Evolutionary conservation across 345 rosid genomes (phyloP), one percentile per base, ranked within the genome.

Genomic region (Draba incana): DNA sequence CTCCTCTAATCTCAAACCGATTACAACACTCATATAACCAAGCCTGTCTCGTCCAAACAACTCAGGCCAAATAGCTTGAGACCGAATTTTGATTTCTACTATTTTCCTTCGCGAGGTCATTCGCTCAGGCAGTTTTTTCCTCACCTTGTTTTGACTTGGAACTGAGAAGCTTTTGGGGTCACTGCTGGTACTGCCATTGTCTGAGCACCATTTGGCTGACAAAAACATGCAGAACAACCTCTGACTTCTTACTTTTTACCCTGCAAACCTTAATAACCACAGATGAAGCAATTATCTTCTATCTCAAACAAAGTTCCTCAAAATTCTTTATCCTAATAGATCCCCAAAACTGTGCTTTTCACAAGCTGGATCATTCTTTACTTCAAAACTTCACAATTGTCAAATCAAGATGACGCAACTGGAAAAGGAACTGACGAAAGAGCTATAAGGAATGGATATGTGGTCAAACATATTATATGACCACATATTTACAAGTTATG

Each of bases 141-240:
- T 65, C 41, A 11, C 58, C 35, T 25, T 38, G 24, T 51, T 60
- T 15, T 50, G 28, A 52, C 57, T 47, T 13, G 27, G 47, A 44
- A n/a, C 37, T 23, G 39, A 23, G 39, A 15, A 14, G 47, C 49
- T 11, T 39, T 64, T 27, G 4, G 8, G 25, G n/a, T 65, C n/a
- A 24, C 53, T 27, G n/a, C 44, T 52, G 53, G n/a, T 16, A 54
- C n/a, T 30, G 71, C 53, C 63, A n/a, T 44, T 53, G 20, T 16
- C 42, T 23, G 43, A 45, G 8, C 72, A 57, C n/a, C 44, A 57
- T 68, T 46, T n/a, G 38, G 71, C 15, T 66, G 30, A 41, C 4
- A 14, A 20, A 47, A 57, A 6, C 41, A 68, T 47, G 65, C 41
- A 48, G 8, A 44, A 8, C 14, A 69, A 13, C 35, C 1, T 50